These are phyloP conservation scores for Salix brachista DNA, from an alignment of 345 rosid species.

Conservation along the genomic window DNA sequence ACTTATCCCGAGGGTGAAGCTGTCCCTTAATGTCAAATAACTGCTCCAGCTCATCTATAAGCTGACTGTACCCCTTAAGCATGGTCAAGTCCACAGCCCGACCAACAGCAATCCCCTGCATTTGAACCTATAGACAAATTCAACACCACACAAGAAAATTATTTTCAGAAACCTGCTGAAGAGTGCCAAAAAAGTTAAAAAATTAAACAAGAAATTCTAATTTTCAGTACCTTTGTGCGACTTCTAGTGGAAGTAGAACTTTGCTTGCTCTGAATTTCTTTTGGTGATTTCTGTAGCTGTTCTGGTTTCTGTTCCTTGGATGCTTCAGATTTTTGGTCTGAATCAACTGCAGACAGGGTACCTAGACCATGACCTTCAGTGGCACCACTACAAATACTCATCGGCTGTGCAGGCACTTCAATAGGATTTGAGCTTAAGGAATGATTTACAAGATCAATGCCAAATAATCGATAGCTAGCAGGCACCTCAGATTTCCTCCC, in stretches of 20 bases:
- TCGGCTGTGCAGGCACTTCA: slow-evolving; percentile 9
- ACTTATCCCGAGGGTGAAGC: slow-evolving; percentile 27
- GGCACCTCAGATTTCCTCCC: slow-evolving; percentile 16
- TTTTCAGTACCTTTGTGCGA: slow-evolving; percentile 24
- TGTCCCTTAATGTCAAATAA: slow-evolving; percentile 25
- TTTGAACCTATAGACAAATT: slow-evolving; percentile 23
- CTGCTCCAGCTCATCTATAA: slow-evolving; percentile 27
- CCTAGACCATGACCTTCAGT: slow-evolving; percentile 29
- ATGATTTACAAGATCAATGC: slow-evolving; percentile 23
- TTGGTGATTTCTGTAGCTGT: slow-evolving; percentile 39
- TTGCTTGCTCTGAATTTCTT: slow-evolving; percentile 62
- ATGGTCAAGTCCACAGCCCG: slow-evolving; percentile 29
- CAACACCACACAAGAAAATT: slow-evolving; percentile 5
- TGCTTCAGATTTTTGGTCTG: slow-evolving; percentile 51
- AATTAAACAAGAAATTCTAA: not conserved
- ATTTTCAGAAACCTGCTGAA: not conserved
- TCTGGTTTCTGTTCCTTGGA: slow-evolving; percentile 54
- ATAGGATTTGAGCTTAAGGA: not conserved
- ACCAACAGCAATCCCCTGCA: slow-evolving; percentile 34
- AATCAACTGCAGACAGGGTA: slow-evolving; percentile 31
- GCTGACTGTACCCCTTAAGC: slow-evolving; percentile 27
- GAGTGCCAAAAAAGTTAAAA: not conserved
- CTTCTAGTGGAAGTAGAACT: slow-evolving; percentile 24
- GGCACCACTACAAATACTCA: slow-evolving; percentile 6
- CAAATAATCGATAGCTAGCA: slow-evolving; percentile 22